phyloP scores from a whole-genome alignment of 202 grass and related monocot species.

The Elaeis oleifera region DNA sequence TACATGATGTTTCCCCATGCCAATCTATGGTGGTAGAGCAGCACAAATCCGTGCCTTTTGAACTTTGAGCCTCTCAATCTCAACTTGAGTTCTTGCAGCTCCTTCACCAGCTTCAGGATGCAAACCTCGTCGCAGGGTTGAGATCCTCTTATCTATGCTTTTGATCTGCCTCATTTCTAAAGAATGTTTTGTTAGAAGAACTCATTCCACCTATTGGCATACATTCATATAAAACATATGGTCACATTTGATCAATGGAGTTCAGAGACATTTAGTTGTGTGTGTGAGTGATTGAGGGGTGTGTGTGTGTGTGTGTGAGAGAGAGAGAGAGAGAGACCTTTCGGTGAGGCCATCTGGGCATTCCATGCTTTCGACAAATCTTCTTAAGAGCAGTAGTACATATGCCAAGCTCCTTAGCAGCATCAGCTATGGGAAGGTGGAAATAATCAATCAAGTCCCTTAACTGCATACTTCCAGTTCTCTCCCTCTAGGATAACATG shows the following conservation, averaged over 20 bases:
- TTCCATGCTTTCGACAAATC: constrained; percentile 11
- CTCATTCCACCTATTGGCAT: background rate
- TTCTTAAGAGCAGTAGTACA: constrained; percentile 7
- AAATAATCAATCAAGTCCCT: constrained; percentile 13
- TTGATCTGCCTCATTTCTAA: constrained; percentile 2
- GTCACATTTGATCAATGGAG: background rate
- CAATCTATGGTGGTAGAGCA: background rate
- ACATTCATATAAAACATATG: background rate
- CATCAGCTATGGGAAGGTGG: constrained; percentile 4
- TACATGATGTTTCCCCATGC: too few species aligned
- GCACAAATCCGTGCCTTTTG: background rate
- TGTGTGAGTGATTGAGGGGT: too few species aligned
- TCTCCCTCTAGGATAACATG: constrained; percentile 29
- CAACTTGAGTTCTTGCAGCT: background rate
- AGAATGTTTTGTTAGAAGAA: background rate
- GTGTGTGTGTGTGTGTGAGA: background rate
- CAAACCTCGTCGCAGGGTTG: background rate
- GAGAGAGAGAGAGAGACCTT: constrained; percentile 3
- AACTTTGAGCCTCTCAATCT: constrained; percentile 13
- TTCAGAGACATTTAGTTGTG: too few species aligned
- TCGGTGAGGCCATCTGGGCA: constrained; percentile 5
- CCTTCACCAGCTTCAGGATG: background rate
- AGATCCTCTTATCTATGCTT: constrained; percentile 11
- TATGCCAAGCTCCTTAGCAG: constrained; percentile 10
- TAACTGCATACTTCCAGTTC: constrained; percentile 25